These are phyloP conservation scores for Breviolum minutum DNA, from an alignment of 73 alveolate genomes.

Conservation along the genomic window DNA sequence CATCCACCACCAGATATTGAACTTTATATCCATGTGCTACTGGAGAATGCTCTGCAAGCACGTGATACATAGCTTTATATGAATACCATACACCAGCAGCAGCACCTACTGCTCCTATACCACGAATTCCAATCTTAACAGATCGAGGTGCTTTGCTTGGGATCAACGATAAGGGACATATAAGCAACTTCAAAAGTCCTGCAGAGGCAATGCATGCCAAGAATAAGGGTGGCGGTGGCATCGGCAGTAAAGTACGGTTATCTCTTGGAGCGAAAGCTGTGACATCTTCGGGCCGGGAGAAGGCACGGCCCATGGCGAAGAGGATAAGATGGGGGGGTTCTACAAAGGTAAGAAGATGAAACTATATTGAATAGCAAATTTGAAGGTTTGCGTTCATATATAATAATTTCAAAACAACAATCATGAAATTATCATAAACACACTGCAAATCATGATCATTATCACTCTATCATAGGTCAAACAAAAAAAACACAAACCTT, in stretches of 20 bases:
- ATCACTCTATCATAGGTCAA: no score
- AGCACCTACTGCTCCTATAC: conserved; percentile 2
- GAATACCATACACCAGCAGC: conserved; percentile 60
- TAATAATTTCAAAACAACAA: no score
- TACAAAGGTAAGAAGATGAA: no score
- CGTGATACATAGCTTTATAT: conserved; percentile 50
- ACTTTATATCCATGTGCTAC: conserved; percentile 70
- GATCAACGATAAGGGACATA: conserved; percentile 25
- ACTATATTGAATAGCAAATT: no score
- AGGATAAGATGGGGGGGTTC: neutral
- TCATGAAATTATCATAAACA: no score
- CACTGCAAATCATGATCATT: no score
- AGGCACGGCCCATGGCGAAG: neutral
- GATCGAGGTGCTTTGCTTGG: neutral
- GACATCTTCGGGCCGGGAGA: conserved; percentile 46
- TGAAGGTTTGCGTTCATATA: no score
- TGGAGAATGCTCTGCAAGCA: conserved; percentile 53
- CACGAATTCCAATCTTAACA: neutral
- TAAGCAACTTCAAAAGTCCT: conserved; percentile 9
- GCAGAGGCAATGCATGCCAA: conserved; percentile 70
- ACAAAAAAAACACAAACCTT: no score
- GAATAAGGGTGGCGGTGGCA: conserved; percentile 56
- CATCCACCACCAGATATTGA: conserved; percentile 28
- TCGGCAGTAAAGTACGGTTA: conserved; percentile 29
- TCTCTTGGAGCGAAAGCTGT: conserved; percentile 55